Percentiles rank a stretch among this genome's conserved stretches.
Evolutionary conservation across 2,329 filamentous ascomycete species (phyloP).

Genomic region (Diaporthe sp.): DNA sequence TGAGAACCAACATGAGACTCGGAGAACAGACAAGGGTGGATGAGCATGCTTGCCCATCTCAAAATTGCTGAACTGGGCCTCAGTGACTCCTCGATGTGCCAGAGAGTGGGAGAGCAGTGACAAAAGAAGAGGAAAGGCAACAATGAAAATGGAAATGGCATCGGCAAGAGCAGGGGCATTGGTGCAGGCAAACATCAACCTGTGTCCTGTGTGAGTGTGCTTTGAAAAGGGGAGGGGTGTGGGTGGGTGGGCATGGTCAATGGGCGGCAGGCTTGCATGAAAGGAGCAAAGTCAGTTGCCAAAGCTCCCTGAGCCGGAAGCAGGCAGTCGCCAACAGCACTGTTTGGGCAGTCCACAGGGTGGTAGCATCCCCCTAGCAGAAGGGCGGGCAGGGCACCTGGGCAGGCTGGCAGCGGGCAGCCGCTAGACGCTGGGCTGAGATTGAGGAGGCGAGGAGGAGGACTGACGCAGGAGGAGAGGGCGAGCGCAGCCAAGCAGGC

Average conservation of each 20-base stretch:
- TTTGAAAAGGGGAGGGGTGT: background rate
- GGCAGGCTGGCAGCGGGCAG: constrained; percentile 3
- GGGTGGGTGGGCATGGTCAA: background rate
- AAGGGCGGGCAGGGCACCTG: constrained; percentile 5
- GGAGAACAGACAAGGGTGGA: background rate
- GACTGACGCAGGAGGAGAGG: constrained; percentile 32
- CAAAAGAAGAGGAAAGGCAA: background rate
- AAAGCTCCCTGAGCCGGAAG: background rate
- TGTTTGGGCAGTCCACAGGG: background rate
- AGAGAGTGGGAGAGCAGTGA: background rate
- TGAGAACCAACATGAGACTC: background rate
- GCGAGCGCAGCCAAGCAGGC: constrained; percentile 35
- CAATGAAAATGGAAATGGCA: background rate
- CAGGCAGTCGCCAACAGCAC: constrained; percentile 8
- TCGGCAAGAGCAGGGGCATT: no score
- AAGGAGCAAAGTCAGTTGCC: constrained; percentile 2
- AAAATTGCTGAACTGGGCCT: background rate
- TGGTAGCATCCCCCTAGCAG: background rate
- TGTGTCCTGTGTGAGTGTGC: no score
- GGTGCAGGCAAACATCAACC: background rate
- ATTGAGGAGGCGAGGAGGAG: constrained; percentile 28
- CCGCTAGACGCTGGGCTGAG: constrained; percentile 28
- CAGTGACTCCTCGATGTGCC: background rate
- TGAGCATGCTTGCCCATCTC: background rate
- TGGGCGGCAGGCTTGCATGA: background rate